Evolutionary conservation across 768 basidiomycete species (phyloP).

Genomic region (Termitomyces sp.): DNA sequence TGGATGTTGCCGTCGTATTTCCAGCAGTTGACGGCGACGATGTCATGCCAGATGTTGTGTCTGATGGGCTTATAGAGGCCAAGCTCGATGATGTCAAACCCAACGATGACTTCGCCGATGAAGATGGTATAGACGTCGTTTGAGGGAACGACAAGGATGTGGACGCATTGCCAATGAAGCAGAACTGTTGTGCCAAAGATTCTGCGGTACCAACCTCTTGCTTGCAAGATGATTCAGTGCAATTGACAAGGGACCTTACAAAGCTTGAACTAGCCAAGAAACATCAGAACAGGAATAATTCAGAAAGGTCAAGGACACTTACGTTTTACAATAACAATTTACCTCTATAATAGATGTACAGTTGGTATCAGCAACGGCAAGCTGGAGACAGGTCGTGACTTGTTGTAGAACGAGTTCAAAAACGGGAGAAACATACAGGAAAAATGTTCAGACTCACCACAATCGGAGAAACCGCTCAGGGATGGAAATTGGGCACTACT

Average conservation of each 20-base stretch:
- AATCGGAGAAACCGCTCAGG: slow-evolving; percentile 31
- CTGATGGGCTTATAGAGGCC: slow-evolving; percentile 4
- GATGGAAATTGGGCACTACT: slow-evolving; percentile 32
- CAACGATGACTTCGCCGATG: background rate
- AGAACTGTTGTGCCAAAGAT: slow-evolving; percentile 42
- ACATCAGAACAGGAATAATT: too few species aligned
- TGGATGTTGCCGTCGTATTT: slow-evolving; percentile 8
- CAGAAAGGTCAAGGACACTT: slow-evolving; percentile 9
- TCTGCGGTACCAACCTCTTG: slow-evolving; percentile 33
- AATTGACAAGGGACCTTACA: slow-evolving; percentile 28
- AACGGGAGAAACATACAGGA: background rate
- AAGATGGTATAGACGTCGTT: slow-evolving; percentile 7
- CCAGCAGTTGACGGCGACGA: slow-evolving; percentile 5
- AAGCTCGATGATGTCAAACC: slow-evolving; percentile 2
- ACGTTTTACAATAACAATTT: slow-evolving; percentile 44
- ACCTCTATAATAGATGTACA: slow-evolving; percentile 42
- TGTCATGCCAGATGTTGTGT: slow-evolving; percentile 5
- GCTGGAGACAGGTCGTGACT: slow-evolving; percentile 41
- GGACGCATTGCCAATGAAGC: slow-evolving; percentile 22
- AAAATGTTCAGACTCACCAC: slow-evolving; percentile 24
- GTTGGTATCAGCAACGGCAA: slow-evolving; percentile 27
- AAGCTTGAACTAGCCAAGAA: slow-evolving; percentile 25
- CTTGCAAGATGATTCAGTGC: slow-evolving; percentile 31
- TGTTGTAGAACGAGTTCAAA: background rate
- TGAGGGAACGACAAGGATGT: slow-evolving; percentile 19